Base-by-base conservation (phyloP, 1,139 yeast genomes). In the Meyerozyma sp. region DNA sequence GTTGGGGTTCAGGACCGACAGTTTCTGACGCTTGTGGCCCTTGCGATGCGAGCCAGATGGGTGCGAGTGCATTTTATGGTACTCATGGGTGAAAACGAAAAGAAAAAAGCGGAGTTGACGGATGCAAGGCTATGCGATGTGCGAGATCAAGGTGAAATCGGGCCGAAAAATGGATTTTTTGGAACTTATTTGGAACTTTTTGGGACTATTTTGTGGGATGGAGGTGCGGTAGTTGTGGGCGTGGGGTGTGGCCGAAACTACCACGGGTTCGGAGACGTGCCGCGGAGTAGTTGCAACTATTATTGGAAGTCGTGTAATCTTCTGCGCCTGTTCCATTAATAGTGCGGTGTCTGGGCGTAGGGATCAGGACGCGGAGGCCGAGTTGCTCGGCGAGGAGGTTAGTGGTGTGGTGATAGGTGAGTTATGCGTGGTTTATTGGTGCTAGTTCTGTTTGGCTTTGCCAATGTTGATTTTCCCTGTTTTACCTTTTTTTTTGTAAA, bases 21-120 rank as follows among this genome's bases (percentile, higher is more conserved):
- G 66, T 52, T 69, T 69, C 58, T 68, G 75, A 48, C 75, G 72
- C 53, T 70, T 70, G 53, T 70, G 75, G 32, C 32, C 32, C 29
- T 26, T 25, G n/a, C 25, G 8, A 10, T 11, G n/a, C 11, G 37
- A 16, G 37, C 26, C 37, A 21, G 37, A 20, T 3, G 37, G 37
- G 37, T 18, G 26, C 37, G 25, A 27, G 26, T 34, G 37, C 37
- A 34, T 34, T n/a, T 34, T 34, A 20, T 10, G 26, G 5, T 13
- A 11, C 14, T n/a, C 37, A 34, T 34, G 26, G 26, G 34, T 13
- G 20, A 10, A 9, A n/a, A n/a, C 7, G 29, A 10, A 27, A 27
- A 27, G 10, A 27, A 11, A 27, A 11, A n/a, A 5, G 3, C 7
- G 29, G 13, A 5, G 29, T 27, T 27, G 29, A 27, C 11, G 29